Evolutionary conservation across 805 yeast species (phyloP).

Genomic region (Candida yuanshanica): DNA sequence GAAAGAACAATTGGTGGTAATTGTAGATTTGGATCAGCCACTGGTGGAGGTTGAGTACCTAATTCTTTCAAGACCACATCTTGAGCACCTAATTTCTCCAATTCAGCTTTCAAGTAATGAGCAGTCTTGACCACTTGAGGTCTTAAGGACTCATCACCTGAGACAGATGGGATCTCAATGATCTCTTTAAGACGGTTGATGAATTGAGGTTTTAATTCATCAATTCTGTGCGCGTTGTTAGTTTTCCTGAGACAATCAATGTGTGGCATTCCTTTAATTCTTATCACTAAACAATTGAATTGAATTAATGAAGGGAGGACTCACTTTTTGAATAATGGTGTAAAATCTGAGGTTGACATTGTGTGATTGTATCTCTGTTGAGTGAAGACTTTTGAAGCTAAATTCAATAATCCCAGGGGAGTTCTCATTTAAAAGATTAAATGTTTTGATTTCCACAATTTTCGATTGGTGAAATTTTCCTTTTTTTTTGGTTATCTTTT

Average conservation of each 20-base stretch:
- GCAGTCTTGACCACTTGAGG: slow-evolving; percentile 90
- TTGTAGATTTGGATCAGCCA: slow-evolving; percentile 54
- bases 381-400: neutral
- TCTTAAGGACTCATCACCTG: slow-evolving; percentile 83
- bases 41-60: slow-evolving; percentile 92
- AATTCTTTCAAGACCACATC: slow-evolving; percentile 79
- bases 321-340: slow-evolving; percentile 11
- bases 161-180: slow-evolving; percentile 93
- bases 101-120: slow-evolving; percentile 65
- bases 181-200: slow-evolving; percentile 71
- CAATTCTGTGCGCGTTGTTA: slow-evolving; percentile 46
- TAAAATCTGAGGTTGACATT: slow-evolving; percentile 11
- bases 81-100: slow-evolving; percentile 66
- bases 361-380: neutral
- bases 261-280: too few species aligned
- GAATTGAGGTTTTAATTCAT: slow-evolving; percentile 69
- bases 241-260: neutral
- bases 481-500: too few species aligned
- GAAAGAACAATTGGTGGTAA: slow-evolving; percentile 96
- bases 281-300: too few species aligned
- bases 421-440: too few species aligned
- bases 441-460: too few species aligned
- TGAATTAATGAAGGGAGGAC: neutral
- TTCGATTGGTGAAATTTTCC: too few species aligned
- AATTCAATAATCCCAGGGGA: too few species aligned